These are phyloP conservation scores for Cenococcum geophilum DNA, from an alignment of 495 filamentous ascomycete species.

Conservation along the genomic window DNA sequence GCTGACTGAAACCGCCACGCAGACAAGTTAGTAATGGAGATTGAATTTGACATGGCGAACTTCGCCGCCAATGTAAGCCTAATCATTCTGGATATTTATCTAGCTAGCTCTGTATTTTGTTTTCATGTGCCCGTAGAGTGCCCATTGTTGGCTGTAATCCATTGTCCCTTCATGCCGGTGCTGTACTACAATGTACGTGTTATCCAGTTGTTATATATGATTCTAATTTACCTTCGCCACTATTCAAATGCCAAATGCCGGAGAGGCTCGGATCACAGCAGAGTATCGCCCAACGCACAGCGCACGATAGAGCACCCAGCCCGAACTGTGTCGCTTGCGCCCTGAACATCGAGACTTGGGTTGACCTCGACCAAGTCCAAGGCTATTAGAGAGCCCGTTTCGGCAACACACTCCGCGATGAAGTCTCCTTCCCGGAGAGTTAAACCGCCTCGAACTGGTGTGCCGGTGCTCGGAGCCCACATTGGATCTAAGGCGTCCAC, in stretches of 20 bases:
- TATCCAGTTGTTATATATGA: not conserved
- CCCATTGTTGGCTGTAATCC: not conserved
- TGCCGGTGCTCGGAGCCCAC: slow-evolving; percentile 94
- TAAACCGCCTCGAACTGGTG: slow-evolving; percentile 89
- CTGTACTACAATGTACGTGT: not conserved
- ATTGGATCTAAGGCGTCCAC: slow-evolving; percentile 94
- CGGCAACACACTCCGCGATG: slow-evolving; percentile 93
- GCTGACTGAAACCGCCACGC: not conserved
- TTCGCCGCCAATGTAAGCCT: not conserved
- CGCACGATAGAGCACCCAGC: slow-evolving; percentile 86
- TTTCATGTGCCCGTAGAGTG: not conserved
- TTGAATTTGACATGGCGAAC: not conserved
- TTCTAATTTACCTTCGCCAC: not conserved
- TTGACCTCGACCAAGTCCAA: slow-evolving; percentile 98
- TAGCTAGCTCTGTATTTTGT: not conserved
- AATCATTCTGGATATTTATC: not conserved
- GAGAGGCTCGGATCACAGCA: slow-evolving; percentile 51
- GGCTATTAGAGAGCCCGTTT: slow-evolving; percentile 84
- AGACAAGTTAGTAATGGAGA: not conserved
- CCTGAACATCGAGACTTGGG: slow-evolving; percentile 69
- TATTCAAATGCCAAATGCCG: not conserved
- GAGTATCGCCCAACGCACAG: slow-evolving; percentile 84
- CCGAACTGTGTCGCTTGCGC: slow-evolving; percentile 80
- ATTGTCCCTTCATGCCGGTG: not conserved
- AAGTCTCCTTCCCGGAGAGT: slow-evolving; percentile 95